Evolutionary conservation across 2,329 filamentous ascomycete genomes (phyloP), one percentile per base, ranked within the genome.

Genomic region (Zymoseptoria brevis): DNA sequence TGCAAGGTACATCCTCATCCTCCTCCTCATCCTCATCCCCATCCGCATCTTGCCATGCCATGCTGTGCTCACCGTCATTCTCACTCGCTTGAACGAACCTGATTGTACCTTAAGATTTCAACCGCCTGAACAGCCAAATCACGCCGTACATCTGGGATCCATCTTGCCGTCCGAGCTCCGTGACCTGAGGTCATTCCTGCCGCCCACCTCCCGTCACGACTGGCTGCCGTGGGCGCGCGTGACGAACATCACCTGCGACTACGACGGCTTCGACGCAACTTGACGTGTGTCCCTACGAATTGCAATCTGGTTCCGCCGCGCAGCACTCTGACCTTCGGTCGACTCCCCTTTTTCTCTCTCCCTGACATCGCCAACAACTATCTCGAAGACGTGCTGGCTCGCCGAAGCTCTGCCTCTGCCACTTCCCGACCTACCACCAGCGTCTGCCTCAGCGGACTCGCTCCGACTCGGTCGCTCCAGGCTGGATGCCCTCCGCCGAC

Each of bases 401-500:
- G 26, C 49, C 24, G 35, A 30, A 29, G 29, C 50, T 29, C 26
- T 30, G 22, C 35, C 19, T 35, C 29, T 26, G 35, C 19, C 57
- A 58, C 21, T 24, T 24, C 54, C 30, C 49, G 21, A 30, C 13
- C 35, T n/a, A 45, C 35, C 35, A n/a, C 16, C 35, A 45, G 13
- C 13, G 35, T n/a, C 35, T 45, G 35, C 35, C 35, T 16, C 35
- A 13, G 13, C 16, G n/a, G 13, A 45, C 53, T 52, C 24, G 45
- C 57, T 53, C 35, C 35, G 35, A 45, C 35, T 45, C 35, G 13
- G 35, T 45, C 35, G 35, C 35, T 45, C 35, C 52, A 53, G 64
- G 60, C 63, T 65, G 63, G 60, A 66, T 66, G 64, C 62, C 64
- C 59, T 62, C 60, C 58, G 57, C 54, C 62, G 56, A 64, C 59